Base-by-base conservation (phyloP, 164 flowering plant genomes). In the Piper longum region DNA sequence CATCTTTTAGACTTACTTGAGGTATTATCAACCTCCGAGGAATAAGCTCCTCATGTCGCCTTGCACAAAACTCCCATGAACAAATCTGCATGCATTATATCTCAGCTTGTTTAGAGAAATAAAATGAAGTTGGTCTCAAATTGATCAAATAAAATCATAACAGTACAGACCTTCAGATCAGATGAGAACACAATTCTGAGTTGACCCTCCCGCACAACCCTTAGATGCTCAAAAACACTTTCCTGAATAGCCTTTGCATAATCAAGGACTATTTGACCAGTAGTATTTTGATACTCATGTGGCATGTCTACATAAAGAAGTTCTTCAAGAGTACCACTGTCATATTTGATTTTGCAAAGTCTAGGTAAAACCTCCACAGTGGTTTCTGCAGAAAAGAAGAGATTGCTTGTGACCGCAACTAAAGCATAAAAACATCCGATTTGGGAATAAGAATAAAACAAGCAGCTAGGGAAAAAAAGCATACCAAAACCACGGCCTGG, bases 401-500 rank as follows among this genome's bases (percentile, higher is more conserved):
- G 48, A n/a, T 52, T 41, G 56, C 26, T 19, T 41, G 59, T 4
- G 13, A n/a, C 14, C 17, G 42, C 16, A 19, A 62, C 11, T 18
- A 18, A 45, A n/a, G 17, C 17, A 19, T 13, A 18, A 42, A 17
- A 43, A 44, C 17, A 36, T 1, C 18, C 18, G 1, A 14, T 39
- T 13, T 14, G 18, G 42, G 16, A 9, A 42, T 5, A 8, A 36
- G 42, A 60, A 59, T 14, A 59, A 16, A 42, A 41, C 13, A 41
- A 16, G 18, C 7, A 42, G 13, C 18, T 41, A 13, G 41, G 17
- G 7, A 70, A 62, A 11, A 60, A 68, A 43, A 51, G 74, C 93
- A 48, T 82, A 95, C 99, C 99, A 76, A 91, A 95, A 39, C 99
- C 99, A 68, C 98, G 93, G 51, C 99, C 99, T 60, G 99, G 98